Evolutionary conservation across 257 asterid genomes (phyloP).

Genomic region (Solanum pennellii): DNA sequence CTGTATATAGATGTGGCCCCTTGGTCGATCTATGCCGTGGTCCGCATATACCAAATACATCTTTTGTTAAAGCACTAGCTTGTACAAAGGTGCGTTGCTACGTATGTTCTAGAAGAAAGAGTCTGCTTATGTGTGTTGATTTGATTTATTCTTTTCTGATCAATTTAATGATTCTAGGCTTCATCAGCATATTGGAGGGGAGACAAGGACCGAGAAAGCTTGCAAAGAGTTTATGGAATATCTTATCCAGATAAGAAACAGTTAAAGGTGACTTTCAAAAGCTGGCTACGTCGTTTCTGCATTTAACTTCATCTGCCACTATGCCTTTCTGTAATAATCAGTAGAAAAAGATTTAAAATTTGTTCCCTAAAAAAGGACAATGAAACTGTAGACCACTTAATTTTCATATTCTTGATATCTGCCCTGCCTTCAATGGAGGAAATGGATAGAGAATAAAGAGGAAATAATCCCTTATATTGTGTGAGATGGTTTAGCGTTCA

Average conservation of each 20-base stretch:
- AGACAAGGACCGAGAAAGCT: slow-evolving; percentile 86
- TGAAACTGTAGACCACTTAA: background rate
- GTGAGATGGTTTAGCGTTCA: background rate
- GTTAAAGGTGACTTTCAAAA: slow-evolving; percentile 49
- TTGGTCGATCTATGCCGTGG: slow-evolving; percentile 98
- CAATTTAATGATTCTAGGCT: slow-evolving; percentile 39
- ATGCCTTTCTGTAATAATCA: background rate
- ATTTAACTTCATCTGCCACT: background rate
- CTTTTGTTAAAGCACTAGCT: slow-evolving; percentile 85
- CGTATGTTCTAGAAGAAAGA: background rate
- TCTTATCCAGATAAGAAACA: slow-evolving; percentile 86
- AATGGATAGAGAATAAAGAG: background rate
- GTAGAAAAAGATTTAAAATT: background rate
- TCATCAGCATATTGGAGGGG: slow-evolving; percentile 99
- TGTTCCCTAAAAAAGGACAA: background rate
- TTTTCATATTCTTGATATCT: background rate
- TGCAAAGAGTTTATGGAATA: slow-evolving; percentile 98
- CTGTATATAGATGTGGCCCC: slow-evolving; percentile 96
- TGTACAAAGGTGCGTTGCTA: slow-evolving; percentile 65
- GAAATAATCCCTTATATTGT: background rate
- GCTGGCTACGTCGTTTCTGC: background rate
- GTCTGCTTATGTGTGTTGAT: background rate
- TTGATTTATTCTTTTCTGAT: background rate
- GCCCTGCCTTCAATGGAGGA: background rate
- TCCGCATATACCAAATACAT: slow-evolving; percentile 93